A percentile compares a stretch with the other conserved stretches of the same genome.
Conservation (phyloP, 2,329 filamentous ascomycete species). For the Penicillium sumatraense region DNA sequence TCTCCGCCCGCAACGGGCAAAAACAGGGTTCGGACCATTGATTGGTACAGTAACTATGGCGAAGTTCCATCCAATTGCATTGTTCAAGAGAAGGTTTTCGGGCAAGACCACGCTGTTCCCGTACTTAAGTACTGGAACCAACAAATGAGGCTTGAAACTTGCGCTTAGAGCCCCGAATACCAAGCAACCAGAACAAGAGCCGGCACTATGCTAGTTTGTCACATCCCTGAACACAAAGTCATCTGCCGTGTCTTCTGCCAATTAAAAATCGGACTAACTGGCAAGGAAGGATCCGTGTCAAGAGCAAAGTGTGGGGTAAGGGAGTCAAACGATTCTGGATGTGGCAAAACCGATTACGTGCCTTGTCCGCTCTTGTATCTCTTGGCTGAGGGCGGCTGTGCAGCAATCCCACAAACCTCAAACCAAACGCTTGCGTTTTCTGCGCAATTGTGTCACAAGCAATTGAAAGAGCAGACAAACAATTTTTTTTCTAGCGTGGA, state of each 20-base stretch:
- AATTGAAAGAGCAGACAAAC: not conserved
- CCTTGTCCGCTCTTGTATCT: too few species aligned
- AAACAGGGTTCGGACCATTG: not conserved
- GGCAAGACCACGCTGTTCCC: too few species aligned
- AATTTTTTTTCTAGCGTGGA: not conserved
- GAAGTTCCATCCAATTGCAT: not conserved
- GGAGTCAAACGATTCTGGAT: not conserved
- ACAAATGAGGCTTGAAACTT: not conserved
- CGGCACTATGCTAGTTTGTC: not conserved
- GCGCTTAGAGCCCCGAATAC: not conserved
- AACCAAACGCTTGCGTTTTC: not conserved
- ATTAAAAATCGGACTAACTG: not conserved
- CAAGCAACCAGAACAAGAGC: not conserved
- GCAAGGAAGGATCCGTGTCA: not conserved
- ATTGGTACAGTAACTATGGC: not conserved
- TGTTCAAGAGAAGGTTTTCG: not conserved
- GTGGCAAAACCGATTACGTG: conserved; percentile 1
- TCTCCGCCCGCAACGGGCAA: not conserved
- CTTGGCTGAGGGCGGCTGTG: not conserved
- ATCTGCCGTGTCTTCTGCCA: not conserved
- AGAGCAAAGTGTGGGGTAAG: not conserved
- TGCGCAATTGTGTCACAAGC: not conserved
- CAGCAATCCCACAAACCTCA: not conserved
- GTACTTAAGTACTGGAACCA: not conserved
- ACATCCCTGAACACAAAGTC: not conserved